A percentile compares a stretch with the other conserved stretches of the same genome.
These are phyloP conservation scores for Wickerhamomyces sp. DNA, from an alignment of 1,139 yeast species.

Conservation along the genomic window DNA sequence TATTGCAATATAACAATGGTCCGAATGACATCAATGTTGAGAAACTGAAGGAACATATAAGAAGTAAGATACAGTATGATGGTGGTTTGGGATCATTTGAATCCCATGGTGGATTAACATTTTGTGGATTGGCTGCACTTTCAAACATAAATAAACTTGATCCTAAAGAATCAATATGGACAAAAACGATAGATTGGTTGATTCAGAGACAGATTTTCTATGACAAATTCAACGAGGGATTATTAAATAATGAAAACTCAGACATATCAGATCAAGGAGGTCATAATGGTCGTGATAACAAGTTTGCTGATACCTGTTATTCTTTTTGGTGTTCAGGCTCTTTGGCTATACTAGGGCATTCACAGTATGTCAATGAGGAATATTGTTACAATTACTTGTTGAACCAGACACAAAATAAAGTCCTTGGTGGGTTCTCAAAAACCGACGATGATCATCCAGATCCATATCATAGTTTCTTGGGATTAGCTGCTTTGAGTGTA, in stretches of 20 bases:
- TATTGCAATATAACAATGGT: conserved; percentile 34
- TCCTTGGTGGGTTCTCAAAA: conserved; percentile 84
- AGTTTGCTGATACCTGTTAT: conserved; percentile 86
- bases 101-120: conserved; percentile 84
- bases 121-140: conserved; percentile 74
- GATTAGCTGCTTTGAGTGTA: conserved; percentile 51
- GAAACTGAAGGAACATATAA: conserved; percentile 37
- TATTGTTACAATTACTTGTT: conserved; percentile 45
- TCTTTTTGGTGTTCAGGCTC: conserved; percentile 83
- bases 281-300: conserved; percentile 83
- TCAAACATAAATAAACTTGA: conserved; percentile 35
- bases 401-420: conserved; percentile 51
- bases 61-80: conserved; percentile 40
- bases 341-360: conserved; percentile 37
- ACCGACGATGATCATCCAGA: conserved; percentile 61
- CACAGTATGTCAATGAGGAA: conserved; percentile 33
- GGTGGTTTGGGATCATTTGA: conserved; percentile 77
- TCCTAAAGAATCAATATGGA: conserved; percentile 22
- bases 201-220: conserved; percentile 54
- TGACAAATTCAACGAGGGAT: conserved; percentile 21
- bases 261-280: conserved; percentile 54
- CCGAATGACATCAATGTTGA: conserved; percentile 39
- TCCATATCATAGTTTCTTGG: conserved; percentile 62
- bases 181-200: conserved; percentile 50
- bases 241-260: conserved; percentile 18